Evolutionary conservation across 2,329 filamentous ascomycete genomes (phyloP), one percentile per base, ranked within the genome.

Genomic region (Apiospora phragmitis): DNA sequence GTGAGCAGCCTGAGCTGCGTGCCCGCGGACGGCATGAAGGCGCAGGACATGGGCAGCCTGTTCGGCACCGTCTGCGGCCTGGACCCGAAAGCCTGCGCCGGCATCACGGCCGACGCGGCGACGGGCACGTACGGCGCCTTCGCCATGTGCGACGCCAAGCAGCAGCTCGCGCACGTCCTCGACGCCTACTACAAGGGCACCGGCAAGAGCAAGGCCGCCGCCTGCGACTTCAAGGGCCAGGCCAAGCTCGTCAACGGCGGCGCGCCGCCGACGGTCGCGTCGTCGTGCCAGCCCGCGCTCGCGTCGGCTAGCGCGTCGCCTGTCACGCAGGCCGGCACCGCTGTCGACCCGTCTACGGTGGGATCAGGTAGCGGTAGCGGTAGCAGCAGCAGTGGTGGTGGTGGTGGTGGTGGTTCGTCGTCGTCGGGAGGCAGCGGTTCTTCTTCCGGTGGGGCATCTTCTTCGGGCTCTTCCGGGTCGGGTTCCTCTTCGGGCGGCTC

Each of bases 1-100:
- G 84, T 87, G 77, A 83, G 86, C 73, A 88, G 88, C 38, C 84
- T 93, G 69, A 84, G 83, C 74, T 94, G 92, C 79, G 83, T 85
- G 29, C 86, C 90, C 71, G 85, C 86, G 67, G 78, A 84, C 70
- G 81, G 79, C 71, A 80, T 91, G 67, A 80, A 82, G 71, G 82
- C 83, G 59, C 82, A 89, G 67, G 81, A 88, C 68, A 87, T 87
- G 74, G 85, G 84, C 62, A 80, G 85, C n/a, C 85, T 73, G 32
- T 73, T 73, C 65, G 70, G 71, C n/a, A 72, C 68, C 38, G 67
- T 73, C n/a, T 73, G 72, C 79, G 87, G 87, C 70, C 78, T 81
- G 66, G 78, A 83, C 71, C 78, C 80, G 66, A 75, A 77, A 67
- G 84, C 84, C 73, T 90, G 89, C 79, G 79, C 78, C 41, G 88